phyloP scores from a whole-genome alignment of 192 early-diverging fungal genomes.

The Umbelopsis sp. region DNA sequence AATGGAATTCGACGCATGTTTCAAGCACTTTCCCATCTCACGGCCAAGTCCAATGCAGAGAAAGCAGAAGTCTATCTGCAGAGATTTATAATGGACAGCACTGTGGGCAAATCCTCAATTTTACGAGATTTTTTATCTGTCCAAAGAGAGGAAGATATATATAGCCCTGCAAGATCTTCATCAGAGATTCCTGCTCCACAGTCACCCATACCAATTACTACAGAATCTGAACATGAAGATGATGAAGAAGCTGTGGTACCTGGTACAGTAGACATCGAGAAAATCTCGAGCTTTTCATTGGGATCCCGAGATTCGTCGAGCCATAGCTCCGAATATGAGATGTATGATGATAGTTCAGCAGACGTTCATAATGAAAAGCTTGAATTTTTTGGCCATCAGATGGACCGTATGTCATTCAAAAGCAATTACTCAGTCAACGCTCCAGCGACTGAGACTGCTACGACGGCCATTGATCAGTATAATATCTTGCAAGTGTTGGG shows the following conservation, averaged over 20 bases:
- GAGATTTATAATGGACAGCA: conserved; percentile 40
- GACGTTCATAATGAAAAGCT: not conserved
- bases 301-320: conserved; percentile 1
- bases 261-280: not conserved
- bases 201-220: not conserved
- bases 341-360: not conserved
- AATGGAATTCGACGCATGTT: conserved; percentile 18
- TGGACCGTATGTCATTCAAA: no score
- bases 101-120: conserved; percentile 38
- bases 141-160: conserved; percentile 48
- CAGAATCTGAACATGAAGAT: not conserved
- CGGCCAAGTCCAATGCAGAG: conserved; percentile 43
- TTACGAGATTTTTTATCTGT: conserved; percentile 50
- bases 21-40: conserved; percentile 3
- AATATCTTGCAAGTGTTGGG: conserved; percentile 57
- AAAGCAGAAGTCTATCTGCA: conserved; percentile 52
- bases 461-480: conserved; percentile 45
- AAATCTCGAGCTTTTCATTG: conserved; percentile 14
- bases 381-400: no score
- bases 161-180: conserved; percentile 26
- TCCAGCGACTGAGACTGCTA: not conserved
- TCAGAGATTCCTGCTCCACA: not conserved
- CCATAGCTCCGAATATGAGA: not conserved
- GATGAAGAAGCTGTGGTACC: not conserved
- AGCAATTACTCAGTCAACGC: no score